phyloP scores from a whole-genome alignment of 139 green algal species.

The Volvox reticuliferus region DNA sequence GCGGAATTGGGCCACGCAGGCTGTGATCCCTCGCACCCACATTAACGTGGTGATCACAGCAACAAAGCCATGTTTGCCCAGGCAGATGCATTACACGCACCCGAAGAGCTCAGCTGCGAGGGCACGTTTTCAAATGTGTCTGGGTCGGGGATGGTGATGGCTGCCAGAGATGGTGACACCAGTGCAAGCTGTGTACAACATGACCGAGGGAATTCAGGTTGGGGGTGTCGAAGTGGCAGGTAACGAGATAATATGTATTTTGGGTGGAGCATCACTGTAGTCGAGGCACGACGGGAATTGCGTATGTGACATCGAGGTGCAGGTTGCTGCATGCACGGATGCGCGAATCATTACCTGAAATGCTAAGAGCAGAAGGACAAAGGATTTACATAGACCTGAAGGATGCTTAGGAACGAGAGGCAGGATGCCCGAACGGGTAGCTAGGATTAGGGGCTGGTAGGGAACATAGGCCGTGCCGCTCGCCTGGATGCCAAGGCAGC shows the following conservation, averaged over 20 bases:
- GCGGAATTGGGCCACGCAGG: not conserved
- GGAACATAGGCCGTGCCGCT: not conserved
- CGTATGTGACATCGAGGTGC: not conserved
- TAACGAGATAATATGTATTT: not conserved
- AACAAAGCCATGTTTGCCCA: not conserved
- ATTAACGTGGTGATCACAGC: not conserved
- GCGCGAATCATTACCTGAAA: not conserved
- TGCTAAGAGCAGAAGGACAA: no score
- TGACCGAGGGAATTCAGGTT: not conserved
- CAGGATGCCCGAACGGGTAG: not conserved
- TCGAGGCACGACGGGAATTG: not conserved
- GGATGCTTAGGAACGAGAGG: no score
- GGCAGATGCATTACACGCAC: not conserved
- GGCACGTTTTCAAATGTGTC: constrained; percentile 57
- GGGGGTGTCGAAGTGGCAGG: not conserved
- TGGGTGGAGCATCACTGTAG: not conserved
- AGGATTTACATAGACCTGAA: no score
- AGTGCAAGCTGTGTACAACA: not conserved
- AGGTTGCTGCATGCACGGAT: not conserved
- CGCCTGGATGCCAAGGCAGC: not conserved
- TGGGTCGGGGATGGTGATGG: not conserved
- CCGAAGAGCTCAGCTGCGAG: constrained; percentile 27
- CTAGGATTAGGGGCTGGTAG: not conserved
- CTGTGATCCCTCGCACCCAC: not conserved
- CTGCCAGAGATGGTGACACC: not conserved